Evolutionary conservation across 2,329 filamentous ascomycete species (phyloP).

Genomic region (Cladophialophora carrionii): DNA sequence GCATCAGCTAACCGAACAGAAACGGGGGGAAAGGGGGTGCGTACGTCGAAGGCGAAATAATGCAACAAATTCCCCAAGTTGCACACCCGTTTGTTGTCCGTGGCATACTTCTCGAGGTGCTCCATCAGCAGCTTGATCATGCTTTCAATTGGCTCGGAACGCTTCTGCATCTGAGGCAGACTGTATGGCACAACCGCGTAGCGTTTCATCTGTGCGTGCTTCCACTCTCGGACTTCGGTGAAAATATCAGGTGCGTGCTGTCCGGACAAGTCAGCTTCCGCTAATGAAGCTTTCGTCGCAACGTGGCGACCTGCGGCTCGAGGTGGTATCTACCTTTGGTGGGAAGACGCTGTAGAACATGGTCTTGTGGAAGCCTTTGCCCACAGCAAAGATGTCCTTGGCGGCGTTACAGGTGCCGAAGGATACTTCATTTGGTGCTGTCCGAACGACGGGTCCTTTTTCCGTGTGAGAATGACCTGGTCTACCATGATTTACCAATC

Average conservation of each 20-base stretch:
- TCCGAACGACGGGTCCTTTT: slow-evolving; percentile 52
- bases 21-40: neutral
- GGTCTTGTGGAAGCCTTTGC: slow-evolving; percentile 58
- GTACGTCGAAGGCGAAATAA: slow-evolving; percentile 51
- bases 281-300: neutral
- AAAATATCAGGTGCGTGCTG: slow-evolving; percentile 61
- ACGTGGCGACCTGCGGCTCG: neutral
- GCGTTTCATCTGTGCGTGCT: slow-evolving; percentile 61
- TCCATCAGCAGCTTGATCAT: slow-evolving; percentile 51
- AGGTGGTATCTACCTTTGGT: slow-evolving; percentile 51
- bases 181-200: slow-evolving; percentile 39
- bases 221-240: slow-evolving; percentile 58
- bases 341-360: slow-evolving; percentile 59
- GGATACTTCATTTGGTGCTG: slow-evolving; percentile 55
- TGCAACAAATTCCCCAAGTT: slow-evolving; percentile 52
- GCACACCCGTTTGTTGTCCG: slow-evolving; percentile 41
- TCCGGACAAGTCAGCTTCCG: slow-evolving; percentile 44
- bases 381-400: slow-evolving; percentile 53
- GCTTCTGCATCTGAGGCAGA: slow-evolving; percentile 38
- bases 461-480: slow-evolving; percentile 7
- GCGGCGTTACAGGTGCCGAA: slow-evolving; percentile 53
- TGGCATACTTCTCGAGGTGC: slow-evolving; percentile 51
- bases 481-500: neutral
- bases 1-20: slow-evolving; percentile 7
- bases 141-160: slow-evolving; percentile 39